Conservation (phyloP, 2,329 filamentous ascomycete genomes). For the Fusarium mundagurra region DNA sequence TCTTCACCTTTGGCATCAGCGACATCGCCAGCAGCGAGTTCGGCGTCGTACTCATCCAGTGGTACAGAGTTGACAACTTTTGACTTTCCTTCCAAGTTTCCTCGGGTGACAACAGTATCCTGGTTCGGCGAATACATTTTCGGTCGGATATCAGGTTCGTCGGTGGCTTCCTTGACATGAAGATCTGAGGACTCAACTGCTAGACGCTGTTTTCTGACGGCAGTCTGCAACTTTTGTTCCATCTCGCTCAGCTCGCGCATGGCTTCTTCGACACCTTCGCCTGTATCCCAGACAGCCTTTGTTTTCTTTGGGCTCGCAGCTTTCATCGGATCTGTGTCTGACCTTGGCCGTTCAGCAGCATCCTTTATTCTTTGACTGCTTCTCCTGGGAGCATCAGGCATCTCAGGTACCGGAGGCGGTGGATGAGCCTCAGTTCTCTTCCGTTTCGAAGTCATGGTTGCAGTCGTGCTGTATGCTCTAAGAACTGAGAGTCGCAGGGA, state of each 20-base stretch:
- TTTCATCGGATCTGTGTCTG: background rate
- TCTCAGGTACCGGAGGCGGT: slow-evolving; percentile 30
- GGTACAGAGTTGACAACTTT: slow-evolving; percentile 31
- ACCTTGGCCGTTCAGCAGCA: background rate
- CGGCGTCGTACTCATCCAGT: slow-evolving; percentile 35
- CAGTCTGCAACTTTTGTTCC: slow-evolving; percentile 57
- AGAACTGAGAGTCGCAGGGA: background rate
- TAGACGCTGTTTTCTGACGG: slow-evolving; percentile 57
- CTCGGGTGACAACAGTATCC: background rate
- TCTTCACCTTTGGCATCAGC: slow-evolving; percentile 31
- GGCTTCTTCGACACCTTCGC: slow-evolving; percentile 49
- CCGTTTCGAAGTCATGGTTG: slow-evolving; percentile 52
- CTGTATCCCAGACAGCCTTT: slow-evolving; percentile 20
- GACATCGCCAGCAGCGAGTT: slow-evolving; percentile 36
- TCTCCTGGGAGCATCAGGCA: slow-evolving; percentile 36
- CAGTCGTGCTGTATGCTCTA: slow-evolving; percentile 6
- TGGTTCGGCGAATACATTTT: slow-evolving; percentile 1
- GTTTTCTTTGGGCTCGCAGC: background rate
- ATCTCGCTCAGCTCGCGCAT: slow-evolving; percentile 60
- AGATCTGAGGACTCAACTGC: slow-evolving; percentile 56
- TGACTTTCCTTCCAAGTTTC: background rate
- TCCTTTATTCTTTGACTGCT: slow-evolving; percentile 42
- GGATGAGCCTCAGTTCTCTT: slow-evolving; percentile 45
- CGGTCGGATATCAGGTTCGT: slow-evolving; percentile 5
- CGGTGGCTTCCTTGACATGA: background rate